These are phyloP conservation scores for Linnemannia zychae DNA, from an alignment of 192 early-diverging fungal species.

Conservation along the genomic window DNA sequence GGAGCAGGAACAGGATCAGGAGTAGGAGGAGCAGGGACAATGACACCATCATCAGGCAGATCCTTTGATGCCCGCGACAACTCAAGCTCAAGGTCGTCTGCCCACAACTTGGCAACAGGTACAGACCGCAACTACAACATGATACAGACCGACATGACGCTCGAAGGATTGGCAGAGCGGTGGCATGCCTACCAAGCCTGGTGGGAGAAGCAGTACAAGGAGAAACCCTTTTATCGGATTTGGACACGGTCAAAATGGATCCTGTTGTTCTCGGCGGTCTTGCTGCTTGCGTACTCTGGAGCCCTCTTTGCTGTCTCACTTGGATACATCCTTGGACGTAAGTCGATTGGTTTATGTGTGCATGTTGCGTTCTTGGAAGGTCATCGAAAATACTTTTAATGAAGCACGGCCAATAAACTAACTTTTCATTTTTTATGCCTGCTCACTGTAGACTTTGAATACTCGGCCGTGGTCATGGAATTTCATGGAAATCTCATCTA, in stretches of 20 bases:
- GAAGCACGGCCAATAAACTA: too few relatives aligned
- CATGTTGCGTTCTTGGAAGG: too few relatives aligned
- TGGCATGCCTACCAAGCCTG: slow-evolving; percentile 20
- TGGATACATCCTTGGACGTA: slow-evolving; percentile 29
- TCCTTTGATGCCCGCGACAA: slow-evolving; percentile 19
- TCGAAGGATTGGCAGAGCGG: slow-evolving; percentile 20
- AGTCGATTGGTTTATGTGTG: too few relatives aligned
- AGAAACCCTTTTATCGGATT: slow-evolving; percentile 22
- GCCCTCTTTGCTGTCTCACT: slow-evolving; percentile 9
- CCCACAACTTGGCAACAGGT: slow-evolving; percentile 18
- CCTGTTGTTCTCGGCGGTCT: slow-evolving; percentile 16
- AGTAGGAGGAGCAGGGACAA: not conserved
- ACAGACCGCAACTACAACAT: slow-evolving; percentile 16
- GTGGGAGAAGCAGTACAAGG: slow-evolving; percentile 35
- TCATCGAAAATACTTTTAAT: too few relatives aligned
- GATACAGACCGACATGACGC: slow-evolving; percentile 28
- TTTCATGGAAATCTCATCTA: slow-evolving; percentile 26
- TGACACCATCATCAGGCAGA: slow-evolving; percentile 11
- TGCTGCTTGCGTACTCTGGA: slow-evolving; percentile 11
- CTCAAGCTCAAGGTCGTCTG: slow-evolving; percentile 16
- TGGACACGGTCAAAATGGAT: slow-evolving; percentile 34
- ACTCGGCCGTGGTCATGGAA: slow-evolving; percentile 23
- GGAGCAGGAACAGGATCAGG: not conserved
- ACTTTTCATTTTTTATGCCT: too few relatives aligned
- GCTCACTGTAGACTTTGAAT: slow-evolving; percentile 21